Evolutionary conservation across 2,329 filamentous ascomycete genomes (phyloP).

Genomic region (Simplicillium aogashimaense): DNA sequence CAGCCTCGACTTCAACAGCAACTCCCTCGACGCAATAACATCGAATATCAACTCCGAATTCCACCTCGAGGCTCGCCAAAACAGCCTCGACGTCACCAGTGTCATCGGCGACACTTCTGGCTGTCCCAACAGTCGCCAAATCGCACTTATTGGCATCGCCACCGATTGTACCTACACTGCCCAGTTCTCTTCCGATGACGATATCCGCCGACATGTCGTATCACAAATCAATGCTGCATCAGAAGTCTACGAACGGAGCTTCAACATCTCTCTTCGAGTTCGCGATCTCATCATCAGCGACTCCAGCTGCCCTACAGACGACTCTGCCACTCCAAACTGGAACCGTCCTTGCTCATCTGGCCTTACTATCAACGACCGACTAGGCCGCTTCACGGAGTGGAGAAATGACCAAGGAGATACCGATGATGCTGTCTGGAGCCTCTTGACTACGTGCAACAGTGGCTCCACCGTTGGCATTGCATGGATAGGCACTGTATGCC

Average conservation of each 20-base stretch:
- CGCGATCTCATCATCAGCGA: slow-evolving; percentile 68
- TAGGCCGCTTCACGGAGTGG: slow-evolving; percentile 78
- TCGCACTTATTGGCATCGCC: slow-evolving; percentile 82
- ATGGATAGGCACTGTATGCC: slow-evolving; percentile 67
- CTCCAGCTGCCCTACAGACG: slow-evolving; percentile 54
- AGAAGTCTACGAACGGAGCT: slow-evolving; percentile 69
- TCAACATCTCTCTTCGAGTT: slow-evolving; percentile 81
- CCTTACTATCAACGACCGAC: slow-evolving; percentile 55
- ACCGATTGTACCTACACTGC: slow-evolving; percentile 78
- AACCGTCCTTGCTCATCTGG: slow-evolving; percentile 59
- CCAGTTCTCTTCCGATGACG: slow-evolving; percentile 51
- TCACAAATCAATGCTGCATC: slow-evolving; percentile 77
- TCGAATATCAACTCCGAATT: neutral
- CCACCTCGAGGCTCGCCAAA: neutral
- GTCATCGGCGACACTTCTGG: slow-evolving; percentile 63
- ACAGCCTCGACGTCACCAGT: slow-evolving; percentile 3
- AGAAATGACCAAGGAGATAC: slow-evolving; percentile 59
- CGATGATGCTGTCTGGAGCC: slow-evolving; percentile 64
- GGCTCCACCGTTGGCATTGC: slow-evolving; percentile 73
- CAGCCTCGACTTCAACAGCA: neutral
- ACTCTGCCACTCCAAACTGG: slow-evolving; percentile 58
- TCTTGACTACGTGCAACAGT: slow-evolving; percentile 66
- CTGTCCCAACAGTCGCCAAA: slow-evolving; percentile 69
- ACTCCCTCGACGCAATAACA: no score
- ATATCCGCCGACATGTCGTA: slow-evolving; percentile 61